These are phyloP conservation scores for Raphanus hybrid DNA, from an alignment of 441 rosid species.

Conservation along the genomic window DNA sequence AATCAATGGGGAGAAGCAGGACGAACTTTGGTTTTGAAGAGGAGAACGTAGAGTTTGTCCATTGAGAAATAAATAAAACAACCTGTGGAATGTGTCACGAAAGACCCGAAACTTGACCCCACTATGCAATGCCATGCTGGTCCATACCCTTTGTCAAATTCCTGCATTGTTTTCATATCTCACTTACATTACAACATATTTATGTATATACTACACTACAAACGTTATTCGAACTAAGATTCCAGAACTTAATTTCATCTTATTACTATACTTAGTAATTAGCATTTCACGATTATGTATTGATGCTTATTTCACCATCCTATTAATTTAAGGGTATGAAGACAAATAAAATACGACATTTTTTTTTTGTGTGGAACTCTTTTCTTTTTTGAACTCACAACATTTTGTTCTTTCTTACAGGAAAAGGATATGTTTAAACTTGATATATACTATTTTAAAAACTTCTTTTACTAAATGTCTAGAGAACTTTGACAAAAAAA, in stretches of 20 bases:
- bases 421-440: not conserved
- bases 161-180: constrained; percentile 46
- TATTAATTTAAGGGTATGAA: not conserved
- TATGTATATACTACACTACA: not conserved
- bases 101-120: constrained; percentile 73
- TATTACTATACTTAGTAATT: too few species aligned
- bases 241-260: not conserved
- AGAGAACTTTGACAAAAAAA: too few species aligned
- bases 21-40: constrained; percentile 64
- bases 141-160: constrained; percentile 72
- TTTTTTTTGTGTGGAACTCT: too few species aligned
- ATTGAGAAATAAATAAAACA: constrained; percentile 70
- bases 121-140: constrained; percentile 87
- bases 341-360: too few species aligned
- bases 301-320: not conserved
- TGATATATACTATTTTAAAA: not conserved
- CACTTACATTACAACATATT: constrained; percentile 15
- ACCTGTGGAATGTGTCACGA: constrained; percentile 72
- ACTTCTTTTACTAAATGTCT: not conserved
- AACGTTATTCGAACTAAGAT: not conserved
- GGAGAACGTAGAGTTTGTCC: constrained; percentile 59
- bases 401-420: too few species aligned
- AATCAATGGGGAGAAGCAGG: constrained; percentile 41
- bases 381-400: too few species aligned
- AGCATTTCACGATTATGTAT: not conserved